Evolutionary conservation across 192 early-diverging fungal species (phyloP).

Genomic region (Entomortierella parvispora): DNA sequence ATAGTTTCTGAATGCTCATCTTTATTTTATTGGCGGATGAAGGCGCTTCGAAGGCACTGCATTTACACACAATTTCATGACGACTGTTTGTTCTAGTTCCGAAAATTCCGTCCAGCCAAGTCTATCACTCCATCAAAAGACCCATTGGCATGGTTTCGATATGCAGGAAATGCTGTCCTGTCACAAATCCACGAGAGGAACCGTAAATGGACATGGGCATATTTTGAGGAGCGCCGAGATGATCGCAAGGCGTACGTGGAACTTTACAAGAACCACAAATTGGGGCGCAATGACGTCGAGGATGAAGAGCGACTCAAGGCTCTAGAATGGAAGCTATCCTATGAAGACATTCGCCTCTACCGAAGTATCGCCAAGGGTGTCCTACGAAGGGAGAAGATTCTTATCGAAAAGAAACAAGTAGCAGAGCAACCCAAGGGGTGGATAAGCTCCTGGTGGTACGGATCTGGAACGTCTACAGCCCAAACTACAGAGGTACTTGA

Average conservation of each 20-base stretch:
- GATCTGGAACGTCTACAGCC: not conserved
- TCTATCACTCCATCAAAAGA: slow-evolving; percentile 83
- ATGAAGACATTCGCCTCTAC: slow-evolving; percentile 92
- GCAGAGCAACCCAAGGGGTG: slow-evolving; percentile 58
- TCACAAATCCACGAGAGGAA: slow-evolving; percentile 90
- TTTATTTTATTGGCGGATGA: not conserved
- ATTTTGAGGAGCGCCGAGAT: slow-evolving; percentile 82
- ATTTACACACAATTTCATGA: too few relatives aligned
- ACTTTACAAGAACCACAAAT: slow-evolving; percentile 72
- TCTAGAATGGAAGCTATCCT: slow-evolving; percentile 83
- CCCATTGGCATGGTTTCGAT: slow-evolving; percentile 86
- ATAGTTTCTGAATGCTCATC: too few relatives aligned
- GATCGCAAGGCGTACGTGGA: slow-evolving; percentile 82
- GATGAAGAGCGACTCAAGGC: slow-evolving; percentile 66
- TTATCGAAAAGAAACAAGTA: slow-evolving; percentile 59
- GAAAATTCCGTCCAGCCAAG: slow-evolving; percentile 85
- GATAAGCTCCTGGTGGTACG: slow-evolving; percentile 60
- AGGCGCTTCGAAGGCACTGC: too few relatives aligned
- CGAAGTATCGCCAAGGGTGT: slow-evolving; percentile 77
- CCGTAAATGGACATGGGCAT: slow-evolving; percentile 86
- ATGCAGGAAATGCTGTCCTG: slow-evolving; percentile 79
- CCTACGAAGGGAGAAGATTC: slow-evolving; percentile 77
- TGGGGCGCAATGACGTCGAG: slow-evolving; percentile 57
- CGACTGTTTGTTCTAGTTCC: too few relatives aligned
- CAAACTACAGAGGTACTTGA: slow-evolving; percentile 4